phyloP scores from a whole-genome alignment of 2,329 filamentous ascomycete species.

The Sphaerulina musiva region DNA sequence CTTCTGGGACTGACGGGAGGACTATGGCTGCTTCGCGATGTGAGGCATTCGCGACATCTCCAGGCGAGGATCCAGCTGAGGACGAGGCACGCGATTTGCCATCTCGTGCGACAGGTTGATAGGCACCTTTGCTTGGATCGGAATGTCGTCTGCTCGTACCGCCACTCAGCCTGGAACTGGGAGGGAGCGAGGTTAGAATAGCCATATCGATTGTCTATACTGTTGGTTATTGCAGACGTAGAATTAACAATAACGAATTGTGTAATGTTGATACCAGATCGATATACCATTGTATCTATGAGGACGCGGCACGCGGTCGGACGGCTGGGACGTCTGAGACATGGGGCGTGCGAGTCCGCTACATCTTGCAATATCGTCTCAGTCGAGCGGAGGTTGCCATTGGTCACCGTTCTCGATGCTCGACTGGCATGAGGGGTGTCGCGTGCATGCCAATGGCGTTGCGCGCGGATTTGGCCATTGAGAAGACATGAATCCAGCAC shows the following conservation, averaged over 20 bases:
- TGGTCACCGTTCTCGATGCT: slow-evolving; percentile 2
- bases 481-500: neutral
- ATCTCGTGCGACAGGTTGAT: neutral
- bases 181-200: neutral
- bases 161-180: neutral
- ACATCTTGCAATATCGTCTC: neutral
- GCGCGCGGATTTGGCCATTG: neutral
- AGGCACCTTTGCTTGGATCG: neutral
- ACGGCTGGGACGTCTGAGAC: slow-evolving; percentile 3
- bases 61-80: neutral
- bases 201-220: slow-evolving; percentile 1
- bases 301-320: neutral
- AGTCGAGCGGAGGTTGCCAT: neutral
- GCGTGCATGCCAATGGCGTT: neutral
- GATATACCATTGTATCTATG: slow-evolving; percentile 6
- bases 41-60: neutral
- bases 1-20: slow-evolving; percentile 2
- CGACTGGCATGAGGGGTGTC: neutral
- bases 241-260: neutral
- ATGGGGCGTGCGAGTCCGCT: slow-evolving; percentile 1
- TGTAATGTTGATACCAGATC: neutral
- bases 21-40: slow-evolving; percentile 6
- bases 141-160: slow-evolving; percentile 2
- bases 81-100: slow-evolving; percentile 1
- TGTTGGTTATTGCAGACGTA: neutral